A percentile compares a stretch with the other conserved stretches of the same genome.
These are phyloP conservation scores for Phytophthora sp. DNA, from an alignment of 352 stramenopile species.

Conservation along the genomic window DNA sequence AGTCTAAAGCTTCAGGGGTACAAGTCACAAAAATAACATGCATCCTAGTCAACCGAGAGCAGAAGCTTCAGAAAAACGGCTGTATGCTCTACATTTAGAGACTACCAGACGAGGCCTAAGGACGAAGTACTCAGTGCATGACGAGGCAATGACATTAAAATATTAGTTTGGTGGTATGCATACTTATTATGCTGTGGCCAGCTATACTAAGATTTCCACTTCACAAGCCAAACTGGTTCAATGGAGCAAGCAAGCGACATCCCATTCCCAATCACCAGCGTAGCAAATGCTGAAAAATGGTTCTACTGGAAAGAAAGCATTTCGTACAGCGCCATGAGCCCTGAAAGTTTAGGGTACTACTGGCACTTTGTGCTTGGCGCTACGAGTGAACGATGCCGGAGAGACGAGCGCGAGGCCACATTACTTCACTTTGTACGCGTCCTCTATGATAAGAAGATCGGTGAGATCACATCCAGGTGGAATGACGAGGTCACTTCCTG, in stretches of 20 bases:
- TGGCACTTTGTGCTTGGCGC: not conserved
- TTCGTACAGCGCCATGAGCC: not conserved
- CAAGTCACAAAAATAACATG: too few relatives aligned
- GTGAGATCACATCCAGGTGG: conserved; percentile 1
- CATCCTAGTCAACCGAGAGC: too few relatives aligned
- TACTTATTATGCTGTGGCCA: too few relatives aligned
- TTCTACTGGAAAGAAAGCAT: not conserved
- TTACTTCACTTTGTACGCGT: not conserved
- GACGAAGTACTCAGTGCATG: too few relatives aligned
- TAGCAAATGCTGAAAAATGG: not conserved
- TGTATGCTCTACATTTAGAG: too few relatives aligned
- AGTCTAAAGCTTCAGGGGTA: too few relatives aligned
- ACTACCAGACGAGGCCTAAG: too few relatives aligned
- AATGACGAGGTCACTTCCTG: not conserved
- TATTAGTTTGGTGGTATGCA: too few relatives aligned
- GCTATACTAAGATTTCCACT: too few relatives aligned
- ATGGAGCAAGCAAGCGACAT: not conserved
- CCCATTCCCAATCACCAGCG: not conserved
- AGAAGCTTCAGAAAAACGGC: too few relatives aligned
- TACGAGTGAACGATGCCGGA: not conserved
- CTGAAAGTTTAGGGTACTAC: not conserved
- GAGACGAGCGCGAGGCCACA: not conserved
- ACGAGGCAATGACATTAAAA: too few relatives aligned
- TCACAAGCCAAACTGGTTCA: too few relatives aligned
- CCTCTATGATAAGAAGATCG: not conserved